A percentile compares a stretch with the other conserved stretches of the same genome.
Conservation (phyloP, 1,284 basidiomycete species). For the Ganoderma lucidum region DNA sequence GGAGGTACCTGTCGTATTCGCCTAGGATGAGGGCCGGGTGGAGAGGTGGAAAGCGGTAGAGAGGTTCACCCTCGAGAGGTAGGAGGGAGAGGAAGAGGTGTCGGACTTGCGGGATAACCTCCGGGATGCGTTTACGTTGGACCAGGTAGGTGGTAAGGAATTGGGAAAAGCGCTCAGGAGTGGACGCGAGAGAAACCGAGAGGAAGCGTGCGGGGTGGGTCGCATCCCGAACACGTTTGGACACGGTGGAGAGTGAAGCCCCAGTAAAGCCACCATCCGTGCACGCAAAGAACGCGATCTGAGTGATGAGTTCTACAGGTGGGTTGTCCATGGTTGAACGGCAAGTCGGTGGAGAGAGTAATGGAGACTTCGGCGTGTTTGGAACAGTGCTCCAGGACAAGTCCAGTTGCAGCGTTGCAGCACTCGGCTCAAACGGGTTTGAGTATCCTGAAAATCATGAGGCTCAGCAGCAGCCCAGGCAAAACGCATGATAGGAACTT, state of each 20-base stretch:
- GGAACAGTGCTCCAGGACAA: background rate
- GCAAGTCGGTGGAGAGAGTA: background rate
- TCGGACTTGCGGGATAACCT: conserved; percentile 12
- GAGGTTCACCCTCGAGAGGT: background rate
- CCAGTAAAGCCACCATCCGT: conserved; percentile 17
- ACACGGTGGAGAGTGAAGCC: conserved; percentile 13
- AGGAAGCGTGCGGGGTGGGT: conserved; percentile 11
- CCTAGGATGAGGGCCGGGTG: background rate
- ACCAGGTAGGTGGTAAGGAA: conserved; percentile 8
- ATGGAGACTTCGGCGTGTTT: background rate
- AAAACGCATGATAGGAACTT: background rate
- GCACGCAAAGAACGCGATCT: conserved; percentile 8
- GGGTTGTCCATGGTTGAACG: conserved; percentile 8
- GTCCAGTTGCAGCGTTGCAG: background rate
- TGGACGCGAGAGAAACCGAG: conserved; percentile 4
- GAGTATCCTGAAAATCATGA: background rate
- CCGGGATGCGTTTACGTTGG: background rate
- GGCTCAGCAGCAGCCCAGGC: background rate
- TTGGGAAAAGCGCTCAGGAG: conserved; percentile 3
- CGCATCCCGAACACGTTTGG: conserved; percentile 12
- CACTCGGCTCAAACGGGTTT: background rate
- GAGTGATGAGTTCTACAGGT: conserved; percentile 13
- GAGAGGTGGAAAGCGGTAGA: background rate
- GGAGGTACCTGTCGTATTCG: background rate
- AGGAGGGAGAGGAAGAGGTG: conserved; percentile 23